Base-by-base conservation (phyloP, 1,284 basidiomycete genomes). In the Hymenochaete sp. region DNA sequence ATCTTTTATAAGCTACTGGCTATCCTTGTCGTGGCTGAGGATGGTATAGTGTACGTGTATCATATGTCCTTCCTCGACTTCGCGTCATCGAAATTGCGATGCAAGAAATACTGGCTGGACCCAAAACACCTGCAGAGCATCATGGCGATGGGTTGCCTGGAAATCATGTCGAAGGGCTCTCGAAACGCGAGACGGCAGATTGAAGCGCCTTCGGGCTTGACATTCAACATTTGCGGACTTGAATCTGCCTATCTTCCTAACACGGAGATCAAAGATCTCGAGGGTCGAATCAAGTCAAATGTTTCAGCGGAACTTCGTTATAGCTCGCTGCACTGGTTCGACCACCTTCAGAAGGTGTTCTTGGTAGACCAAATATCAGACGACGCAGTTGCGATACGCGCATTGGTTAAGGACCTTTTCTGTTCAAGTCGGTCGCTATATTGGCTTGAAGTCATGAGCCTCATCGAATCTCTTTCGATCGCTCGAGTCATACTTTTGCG, bases 161-260 rank as follows among this genome's bases (percentile, higher is more conserved):
- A 45, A 4, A 42, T 57, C 16, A 60, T 68, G 56, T 49, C 58
- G 6, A 11, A 45, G 1, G 54, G 58, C n/a, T n/a, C n/a, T n/a
- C n/a, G n/a, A n/a, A n/a, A n/a, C n/a, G n/a, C n/a, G n/a, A n/a
- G n/a, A 35, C 5, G 6, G 5, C 6, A 35, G 14, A 19, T 16
- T 8, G 32, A n/a, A n/a, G 13, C 13, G 5, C 5, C 32, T 35
- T 35, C 32, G 32, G 21, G 21, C 72, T 58, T 8, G 71, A 25
- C 21, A 6, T 64, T 64, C 54, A 63, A 64, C 45, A 62, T 63
- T 11, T 62, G 59, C 43, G 8, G 52, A 8, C 38, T 63, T 8
- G 44, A 53, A 10, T 50, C 57, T 18, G 62, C 61, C 1, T 53
- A 59, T 44, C 16, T 51, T 8, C 31, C 19, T 7, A 62, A 62